Base-by-base conservation (phyloP, 2,329 filamentous ascomycete species). In the Arthrinium puccinioides region DNA sequence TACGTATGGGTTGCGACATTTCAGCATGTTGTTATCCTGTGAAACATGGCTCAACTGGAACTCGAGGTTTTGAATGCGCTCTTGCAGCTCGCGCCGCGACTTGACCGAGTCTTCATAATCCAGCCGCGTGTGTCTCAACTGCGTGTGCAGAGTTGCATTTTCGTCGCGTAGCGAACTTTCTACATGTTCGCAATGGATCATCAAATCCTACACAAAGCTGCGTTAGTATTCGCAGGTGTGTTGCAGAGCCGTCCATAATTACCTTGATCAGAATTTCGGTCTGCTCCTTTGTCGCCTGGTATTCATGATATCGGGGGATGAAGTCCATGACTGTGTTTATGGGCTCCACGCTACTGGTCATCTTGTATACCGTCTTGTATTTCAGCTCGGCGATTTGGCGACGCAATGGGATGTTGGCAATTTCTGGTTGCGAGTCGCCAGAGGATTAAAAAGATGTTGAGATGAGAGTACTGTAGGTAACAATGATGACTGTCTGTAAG, bases 1-100 rank as follows among this genome's bases (percentile, higher is more conserved):
- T 49, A 80, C 63, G 53, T 82, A 82, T 27, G 71, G 66, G 55
- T 79, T 79, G 34, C 60, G 64, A 41, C 64, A 68, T 70, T 77
- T 48, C 32, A 43, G 36, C 36, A 32, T 28, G 32, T 67, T 59
- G 42, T 64, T 65, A 44, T 68, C 58, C 13, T 53, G 56, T 33
- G 54, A 48, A 31, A 61, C 42, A 41, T 54, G 58, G 23, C 56
- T 51, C 30, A 65, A 47, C 16, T 54, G 52, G 30, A 51, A 45
- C 32, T 69, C 61, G 25, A 60, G 48, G n/a, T 62, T 48, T 28
- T 61, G 61, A 20, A 74, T 48, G 32, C 60, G 61, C 41, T 68
- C 61, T 50, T 77, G 70, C 26, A 76, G 53, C 7, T 75, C 69
- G 39, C 70, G 60, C 42, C 70, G 61, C 5, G 64, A 64, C 18